phyloP scores from a whole-genome alignment of 805 yeast species.

The Cyberlindnera galapagoensis region DNA sequence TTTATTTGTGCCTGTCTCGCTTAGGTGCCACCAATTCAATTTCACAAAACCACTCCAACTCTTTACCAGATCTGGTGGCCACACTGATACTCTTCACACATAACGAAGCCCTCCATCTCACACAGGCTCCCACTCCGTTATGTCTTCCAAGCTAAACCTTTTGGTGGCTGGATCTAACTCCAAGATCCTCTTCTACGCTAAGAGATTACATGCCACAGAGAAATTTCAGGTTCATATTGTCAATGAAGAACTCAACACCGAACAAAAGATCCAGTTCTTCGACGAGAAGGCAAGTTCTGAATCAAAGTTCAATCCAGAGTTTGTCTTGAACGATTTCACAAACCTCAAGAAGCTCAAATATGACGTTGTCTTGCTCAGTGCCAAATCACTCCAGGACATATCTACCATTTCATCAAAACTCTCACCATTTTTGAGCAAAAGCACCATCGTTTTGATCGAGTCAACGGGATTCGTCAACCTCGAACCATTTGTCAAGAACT shows the following conservation, averaged over 20 bases:
- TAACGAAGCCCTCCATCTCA: too few species aligned
- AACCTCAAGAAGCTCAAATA: slow-evolving; percentile 17
- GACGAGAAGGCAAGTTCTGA: slow-evolving; percentile 3
- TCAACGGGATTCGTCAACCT: slow-evolving; percentile 66
- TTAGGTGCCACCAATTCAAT: too few species aligned
- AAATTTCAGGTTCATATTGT: slow-evolving; percentile 36
- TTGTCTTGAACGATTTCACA: slow-evolving; percentile 1
- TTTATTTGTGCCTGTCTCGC: too few species aligned
- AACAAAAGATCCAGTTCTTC: slow-evolving; percentile 2
- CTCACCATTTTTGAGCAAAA: slow-evolving; percentile 31
- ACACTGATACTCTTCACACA: too few species aligned
- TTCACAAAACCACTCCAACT: too few species aligned
- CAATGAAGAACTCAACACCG: slow-evolving; percentile 21
- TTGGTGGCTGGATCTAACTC: slow-evolving; percentile 49
- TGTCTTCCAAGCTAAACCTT: slow-evolving; percentile 19
- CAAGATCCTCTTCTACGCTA: slow-evolving; percentile 50
- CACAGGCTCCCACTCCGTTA: slow-evolving; percentile 12
- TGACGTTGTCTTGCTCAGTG: slow-evolving; percentile 42
- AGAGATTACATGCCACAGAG: slow-evolving; percentile 46
- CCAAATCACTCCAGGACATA: slow-evolving; percentile 45
- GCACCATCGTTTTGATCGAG: slow-evolving; percentile 55
- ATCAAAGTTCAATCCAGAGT: slow-evolving; percentile 3
- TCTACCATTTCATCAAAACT: slow-evolving; percentile 35
- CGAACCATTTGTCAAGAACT: slow-evolving; percentile 66
- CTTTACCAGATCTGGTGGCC: too few species aligned